Evolutionary conservation across 805 yeast genomes (phyloP), one percentile per base, ranked within the genome.

Genomic region (Saturnispora serradocipensis): DNA sequence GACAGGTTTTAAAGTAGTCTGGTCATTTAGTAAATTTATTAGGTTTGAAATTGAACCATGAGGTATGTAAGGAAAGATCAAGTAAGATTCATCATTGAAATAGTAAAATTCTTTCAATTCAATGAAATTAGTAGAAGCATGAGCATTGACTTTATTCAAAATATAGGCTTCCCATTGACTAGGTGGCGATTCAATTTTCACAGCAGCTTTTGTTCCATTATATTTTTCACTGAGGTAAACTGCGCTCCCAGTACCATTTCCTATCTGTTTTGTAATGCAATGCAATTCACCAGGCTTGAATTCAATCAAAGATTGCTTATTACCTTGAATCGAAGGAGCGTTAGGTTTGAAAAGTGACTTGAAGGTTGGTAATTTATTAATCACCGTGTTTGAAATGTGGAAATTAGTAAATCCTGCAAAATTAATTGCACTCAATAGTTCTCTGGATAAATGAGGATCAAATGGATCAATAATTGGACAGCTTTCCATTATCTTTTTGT

Each of bases 91-190:
- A 63, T 88, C 91, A 11, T 66, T 61, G 57, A 75, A 87, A 40
- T 66, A 67, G 61, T 77, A 82, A 20, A 84, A 65, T 5, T 78
- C 72, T 27, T 77, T 71, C 0, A 79, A 79, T 10, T 66, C 61
- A 1, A 86, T 72, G 28, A 63, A 59, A 15, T 30, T 27, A 13
- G 56, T 40, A 57, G 48, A 34, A 1, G 53, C 43, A 69, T 82
- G 62, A 50, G 63, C 52, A 36, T 78, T 79, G 1, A 86, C 70
- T 57, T 81, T 82, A 35, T 70, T 74, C 56, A 88, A 67, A 16
- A 87, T 80, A 62, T 86, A 88, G 59, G 75, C 86, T 65, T 89
- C 97, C 97, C 96, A 88, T 4, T 78, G 71, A 44, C 79, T 76
- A 0, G 86, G 69, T 0, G 91, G 88, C 16, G 74, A 72, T 60